Percentiles rank a stretch among this genome's conserved stretches.
Conservation (phyloP, 2,329 filamentous ascomycete species). For the Nannizziopsis barbatae region DNA sequence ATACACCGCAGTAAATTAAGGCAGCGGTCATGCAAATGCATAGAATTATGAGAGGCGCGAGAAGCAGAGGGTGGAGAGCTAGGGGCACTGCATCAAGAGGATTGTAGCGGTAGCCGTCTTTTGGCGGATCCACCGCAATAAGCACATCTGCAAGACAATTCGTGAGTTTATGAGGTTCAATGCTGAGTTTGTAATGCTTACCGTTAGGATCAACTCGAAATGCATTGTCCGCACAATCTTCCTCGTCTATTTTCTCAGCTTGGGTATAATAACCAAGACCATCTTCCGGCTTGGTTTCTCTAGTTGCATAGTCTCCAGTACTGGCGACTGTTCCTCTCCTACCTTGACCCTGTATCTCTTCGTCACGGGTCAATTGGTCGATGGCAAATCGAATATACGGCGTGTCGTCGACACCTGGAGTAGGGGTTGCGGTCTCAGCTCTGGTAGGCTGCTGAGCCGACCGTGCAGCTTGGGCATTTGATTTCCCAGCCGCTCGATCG, state of each 20-base stretch:
- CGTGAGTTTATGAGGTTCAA: neutral
- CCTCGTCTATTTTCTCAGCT: constrained; percentile 23
- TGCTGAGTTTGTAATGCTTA: neutral
- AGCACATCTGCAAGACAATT: constrained; percentile 33
- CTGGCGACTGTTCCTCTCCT: constrained; percentile 38
- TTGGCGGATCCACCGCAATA: constrained; percentile 37
- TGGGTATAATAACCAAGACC: constrained; percentile 36
- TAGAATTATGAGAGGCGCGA: constrained; percentile 49
- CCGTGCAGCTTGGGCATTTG: neutral
- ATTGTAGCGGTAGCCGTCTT: constrained; percentile 36
- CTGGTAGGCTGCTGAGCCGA: constrained; percentile 17
- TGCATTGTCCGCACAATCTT: constrained; percentile 9
- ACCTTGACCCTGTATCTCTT: constrained; percentile 48
- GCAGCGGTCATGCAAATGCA: constrained; percentile 60
- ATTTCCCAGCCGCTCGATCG: neutral
- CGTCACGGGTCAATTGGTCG: constrained; percentile 69
- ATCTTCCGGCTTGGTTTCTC: constrained; percentile 40
- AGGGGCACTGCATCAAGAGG: constrained; percentile 59
- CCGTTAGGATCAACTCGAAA: neutral
- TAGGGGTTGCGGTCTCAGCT: constrained; percentile 39
- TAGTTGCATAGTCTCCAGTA: constrained; percentile 39
- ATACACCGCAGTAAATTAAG: constrained; percentile 61
- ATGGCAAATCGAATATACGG: constrained; percentile 86
- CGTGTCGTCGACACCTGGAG: constrained; percentile 70
- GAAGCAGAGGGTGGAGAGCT: constrained; percentile 55